A percentile compares a stretch with the other conserved stretches of the same genome.
These are phyloP conservation scores for Cryptococcus sp. DNA, from an alignment of 1,284 basidiomycete genomes.

Conservation along the genomic window DNA sequence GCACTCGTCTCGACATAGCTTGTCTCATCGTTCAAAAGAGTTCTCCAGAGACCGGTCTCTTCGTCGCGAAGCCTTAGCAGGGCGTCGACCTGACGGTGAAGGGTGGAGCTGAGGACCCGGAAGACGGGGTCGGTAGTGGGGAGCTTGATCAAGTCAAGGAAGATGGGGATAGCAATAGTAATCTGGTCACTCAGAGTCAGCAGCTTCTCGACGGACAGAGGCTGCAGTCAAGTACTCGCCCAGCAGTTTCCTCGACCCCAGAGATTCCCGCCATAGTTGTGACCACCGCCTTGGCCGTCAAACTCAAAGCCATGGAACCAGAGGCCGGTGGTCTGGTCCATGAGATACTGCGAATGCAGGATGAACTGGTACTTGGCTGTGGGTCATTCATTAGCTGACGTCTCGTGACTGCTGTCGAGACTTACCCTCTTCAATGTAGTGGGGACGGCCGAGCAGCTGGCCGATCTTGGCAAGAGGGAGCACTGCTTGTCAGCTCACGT, in stretches of 20 bases:
- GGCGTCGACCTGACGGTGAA: slow-evolving; percentile 58
- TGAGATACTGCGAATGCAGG: slow-evolving; percentile 52
- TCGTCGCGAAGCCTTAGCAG: slow-evolving; percentile 56
- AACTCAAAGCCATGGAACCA: slow-evolving; percentile 52
- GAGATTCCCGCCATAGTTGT: slow-evolving; percentile 56
- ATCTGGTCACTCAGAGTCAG: slow-evolving; percentile 29
- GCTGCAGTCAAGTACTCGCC: slow-evolving; percentile 10
- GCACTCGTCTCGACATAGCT: slow-evolving; percentile 62
- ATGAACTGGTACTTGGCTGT: slow-evolving; percentile 59
- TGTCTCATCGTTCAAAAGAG: slow-evolving; percentile 58
- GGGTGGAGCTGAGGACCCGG: slow-evolving; percentile 54
- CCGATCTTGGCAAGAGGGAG: slow-evolving; percentile 61
- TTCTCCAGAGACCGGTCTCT: slow-evolving; percentile 61
- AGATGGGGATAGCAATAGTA: slow-evolving; percentile 61
- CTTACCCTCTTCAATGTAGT: slow-evolving; percentile 57
- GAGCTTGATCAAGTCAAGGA: slow-evolving; percentile 56
- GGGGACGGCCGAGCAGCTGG: slow-evolving; percentile 56
- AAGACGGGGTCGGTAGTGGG: slow-evolving; percentile 54
- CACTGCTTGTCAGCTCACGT: too few relatives aligned
- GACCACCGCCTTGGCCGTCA: slow-evolving; percentile 16
- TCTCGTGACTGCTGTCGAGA: too few relatives aligned
- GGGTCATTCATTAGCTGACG: too few relatives aligned
- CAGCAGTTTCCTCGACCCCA: slow-evolving; percentile 67
- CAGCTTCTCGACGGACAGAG: too few relatives aligned
- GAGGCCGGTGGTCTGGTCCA: slow-evolving; percentile 38